phyloP scores from a whole-genome alignment of 805 yeast genomes.

The Lipomyces mesembrius region DNA sequence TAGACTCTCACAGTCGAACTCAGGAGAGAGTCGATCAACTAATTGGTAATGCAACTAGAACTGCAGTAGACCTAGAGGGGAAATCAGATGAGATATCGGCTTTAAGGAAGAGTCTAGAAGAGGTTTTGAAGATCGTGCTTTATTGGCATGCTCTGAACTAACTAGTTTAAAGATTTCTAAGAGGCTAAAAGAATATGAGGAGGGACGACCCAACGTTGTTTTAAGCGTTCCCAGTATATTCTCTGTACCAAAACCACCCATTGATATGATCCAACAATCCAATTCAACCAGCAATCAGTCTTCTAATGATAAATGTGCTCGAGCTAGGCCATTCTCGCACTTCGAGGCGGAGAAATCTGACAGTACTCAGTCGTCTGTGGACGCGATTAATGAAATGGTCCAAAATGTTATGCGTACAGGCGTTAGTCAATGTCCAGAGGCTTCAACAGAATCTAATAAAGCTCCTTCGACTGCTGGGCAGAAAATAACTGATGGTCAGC shows the following conservation, averaged over 20 bases:
- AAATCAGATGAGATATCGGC: not conserved
- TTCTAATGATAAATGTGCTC: not conserved
- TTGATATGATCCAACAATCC: not conserved
- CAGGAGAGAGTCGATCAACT: not conserved
- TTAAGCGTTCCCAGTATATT: conserved; percentile 1
- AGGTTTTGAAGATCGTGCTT: not conserved
- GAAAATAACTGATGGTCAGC: not conserved
- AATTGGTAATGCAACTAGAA: not conserved
- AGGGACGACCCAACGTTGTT: conserved; percentile 3
- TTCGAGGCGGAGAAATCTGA: not conserved
- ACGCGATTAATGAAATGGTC: not conserved
- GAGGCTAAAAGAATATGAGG: conserved; percentile 3
- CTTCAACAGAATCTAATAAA: not conserved
- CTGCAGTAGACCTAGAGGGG: not conserved
- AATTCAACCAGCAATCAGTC: not conserved
- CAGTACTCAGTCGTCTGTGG: not conserved
- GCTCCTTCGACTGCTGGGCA: not conserved
- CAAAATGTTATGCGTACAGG: not conserved
- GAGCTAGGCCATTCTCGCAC: not conserved
- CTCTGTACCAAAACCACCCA: not conserved
- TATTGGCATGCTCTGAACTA: not conserved
- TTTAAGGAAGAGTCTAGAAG: not conserved
- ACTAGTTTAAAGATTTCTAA: conserved; percentile 1
- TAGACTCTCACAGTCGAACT: conserved; percentile 4
- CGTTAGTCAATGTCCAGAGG: not conserved